Conservation (phyloP, 805 yeast genomes). For the Yarrowia phangngaensis region DNA sequence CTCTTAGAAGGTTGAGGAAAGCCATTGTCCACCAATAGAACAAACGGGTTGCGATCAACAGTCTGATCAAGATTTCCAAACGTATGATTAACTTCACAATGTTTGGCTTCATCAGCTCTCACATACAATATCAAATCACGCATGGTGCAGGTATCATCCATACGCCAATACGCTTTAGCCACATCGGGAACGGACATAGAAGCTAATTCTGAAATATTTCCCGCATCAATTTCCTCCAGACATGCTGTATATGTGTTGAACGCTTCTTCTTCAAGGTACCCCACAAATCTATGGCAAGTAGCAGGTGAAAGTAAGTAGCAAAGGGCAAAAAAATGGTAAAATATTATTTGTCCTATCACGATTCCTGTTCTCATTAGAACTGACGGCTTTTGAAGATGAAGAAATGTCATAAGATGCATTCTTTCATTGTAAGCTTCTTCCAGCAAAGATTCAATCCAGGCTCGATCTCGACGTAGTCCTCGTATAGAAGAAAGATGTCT, state of each 20-base stretch:
- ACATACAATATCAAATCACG: conserved; percentile 57
- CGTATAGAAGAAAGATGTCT: conserved; percentile 65
- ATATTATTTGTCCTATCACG: conserved; percentile 7
- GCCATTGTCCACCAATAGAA: conserved; percentile 41
- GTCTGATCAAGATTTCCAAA: conserved; percentile 57
- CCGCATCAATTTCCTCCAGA: conserved; percentile 50
- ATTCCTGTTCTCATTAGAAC: conserved; percentile 47
- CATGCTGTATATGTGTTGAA: conserved; percentile 64
- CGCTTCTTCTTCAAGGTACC: conserved; percentile 74
- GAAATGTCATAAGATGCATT: conserved; percentile 68
- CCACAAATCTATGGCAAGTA: conserved; percentile 71
- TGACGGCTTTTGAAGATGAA: conserved; percentile 61
- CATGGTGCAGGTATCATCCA: conserved; percentile 51
- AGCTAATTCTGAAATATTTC: conserved; percentile 50
- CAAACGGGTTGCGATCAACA: conserved; percentile 66
- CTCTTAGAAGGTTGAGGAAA: conserved; percentile 41
- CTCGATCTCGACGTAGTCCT: conserved; percentile 60
- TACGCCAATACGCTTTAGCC: conserved; percentile 61
- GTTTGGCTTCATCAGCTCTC: conserved; percentile 76
- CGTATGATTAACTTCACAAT: conserved; percentile 75
- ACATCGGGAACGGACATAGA: conserved; percentile 42
- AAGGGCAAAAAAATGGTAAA: conserved; percentile 52
- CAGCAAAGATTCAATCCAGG: conserved; percentile 67
- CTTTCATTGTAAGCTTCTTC: conserved; percentile 78
- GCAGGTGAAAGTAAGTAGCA: conserved; percentile 56